Conservation (phyloP, 2,329 filamentous ascomycete species). For the Botryotinia narcissicola region DNA sequence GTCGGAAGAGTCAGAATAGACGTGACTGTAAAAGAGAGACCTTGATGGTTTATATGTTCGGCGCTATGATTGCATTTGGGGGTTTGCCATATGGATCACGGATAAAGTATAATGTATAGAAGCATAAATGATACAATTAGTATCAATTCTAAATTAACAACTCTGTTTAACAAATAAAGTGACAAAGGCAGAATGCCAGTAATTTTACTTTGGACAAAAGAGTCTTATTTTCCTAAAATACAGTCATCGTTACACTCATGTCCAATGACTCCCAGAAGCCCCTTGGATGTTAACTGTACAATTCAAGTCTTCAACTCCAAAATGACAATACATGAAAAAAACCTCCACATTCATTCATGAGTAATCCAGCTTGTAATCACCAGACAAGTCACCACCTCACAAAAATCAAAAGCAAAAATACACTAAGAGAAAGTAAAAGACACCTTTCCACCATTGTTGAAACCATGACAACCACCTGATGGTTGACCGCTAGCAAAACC, state of each 20-base stretch:
- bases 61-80: background rate
- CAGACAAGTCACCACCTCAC: background rate
- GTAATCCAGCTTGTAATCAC: too few species aligned
- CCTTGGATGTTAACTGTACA: background rate
- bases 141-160: background rate
- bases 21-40: too few species aligned
- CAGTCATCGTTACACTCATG: background rate
- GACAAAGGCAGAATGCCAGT: background rate
- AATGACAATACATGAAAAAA: background rate
- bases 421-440: conserved; percentile 8
- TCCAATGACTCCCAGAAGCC: background rate
- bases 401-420: background rate
- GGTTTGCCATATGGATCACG: too few species aligned
- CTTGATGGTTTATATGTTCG: background rate
- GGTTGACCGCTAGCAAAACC: conserved; percentile 3
- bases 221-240: background rate
- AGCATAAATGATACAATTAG: too few species aligned
- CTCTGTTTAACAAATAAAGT: background rate
- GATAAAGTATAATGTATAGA: background rate
- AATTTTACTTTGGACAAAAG: background rate
- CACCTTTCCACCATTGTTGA: conserved; percentile 14
- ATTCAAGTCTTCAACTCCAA: background rate
- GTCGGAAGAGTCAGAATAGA: background rate
- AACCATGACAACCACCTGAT: conserved; percentile 22
- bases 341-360: background rate